Evolutionary conservation across 1,139 yeast genomes (phyloP).

Genomic region (Arxiozyma bovina): DNA sequence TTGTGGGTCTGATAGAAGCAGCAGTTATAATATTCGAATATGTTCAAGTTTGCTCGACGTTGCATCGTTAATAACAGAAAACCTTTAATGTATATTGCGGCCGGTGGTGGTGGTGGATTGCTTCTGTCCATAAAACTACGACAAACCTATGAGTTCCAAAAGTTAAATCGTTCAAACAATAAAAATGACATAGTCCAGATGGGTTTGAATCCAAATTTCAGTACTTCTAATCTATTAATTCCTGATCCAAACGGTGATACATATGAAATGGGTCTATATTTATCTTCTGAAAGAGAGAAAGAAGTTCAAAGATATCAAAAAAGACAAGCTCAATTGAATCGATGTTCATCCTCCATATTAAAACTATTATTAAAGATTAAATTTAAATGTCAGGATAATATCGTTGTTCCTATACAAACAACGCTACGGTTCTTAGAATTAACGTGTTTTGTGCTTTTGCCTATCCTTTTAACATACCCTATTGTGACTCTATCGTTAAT

Average conservation of each 20-base stretch:
- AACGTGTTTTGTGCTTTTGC: slow-evolving; percentile 45
- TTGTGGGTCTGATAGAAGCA: neutral
- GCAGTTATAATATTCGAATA: neutral
- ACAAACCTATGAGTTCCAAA: slow-evolving; percentile 4
- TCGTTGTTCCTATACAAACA: slow-evolving; percentile 63
- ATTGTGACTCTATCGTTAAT: slow-evolving; percentile 32
- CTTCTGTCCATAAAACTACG: slow-evolving; percentile 1
- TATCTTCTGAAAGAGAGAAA: slow-evolving; percentile 49
- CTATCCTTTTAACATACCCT: slow-evolving; percentile 60
- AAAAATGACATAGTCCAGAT: neutral
- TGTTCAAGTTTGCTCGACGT: neutral
- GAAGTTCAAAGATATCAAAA: slow-evolving; percentile 31
- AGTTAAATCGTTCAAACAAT: neutral
- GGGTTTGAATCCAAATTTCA: neutral
- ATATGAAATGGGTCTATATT: slow-evolving; percentile 56
- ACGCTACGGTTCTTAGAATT: slow-evolving; percentile 61
- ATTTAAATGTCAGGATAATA: slow-evolving; percentile 35
- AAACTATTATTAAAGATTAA: neutral
- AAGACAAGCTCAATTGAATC: slow-evolving; percentile 14
- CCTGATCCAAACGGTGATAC: slow-evolving; percentile 51
- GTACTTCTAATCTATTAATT: slow-evolving; percentile 15
- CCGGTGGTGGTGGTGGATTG: neutral
- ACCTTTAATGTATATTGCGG: neutral
- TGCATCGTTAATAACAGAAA: neutral
- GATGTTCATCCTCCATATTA: slow-evolving; percentile 6